A percentile compares a stretch with the other conserved stretches of the same genome.
phyloP scores from a whole-genome alignment of 139 green algal genomes.

The Chlamydomonas urium region DNA sequence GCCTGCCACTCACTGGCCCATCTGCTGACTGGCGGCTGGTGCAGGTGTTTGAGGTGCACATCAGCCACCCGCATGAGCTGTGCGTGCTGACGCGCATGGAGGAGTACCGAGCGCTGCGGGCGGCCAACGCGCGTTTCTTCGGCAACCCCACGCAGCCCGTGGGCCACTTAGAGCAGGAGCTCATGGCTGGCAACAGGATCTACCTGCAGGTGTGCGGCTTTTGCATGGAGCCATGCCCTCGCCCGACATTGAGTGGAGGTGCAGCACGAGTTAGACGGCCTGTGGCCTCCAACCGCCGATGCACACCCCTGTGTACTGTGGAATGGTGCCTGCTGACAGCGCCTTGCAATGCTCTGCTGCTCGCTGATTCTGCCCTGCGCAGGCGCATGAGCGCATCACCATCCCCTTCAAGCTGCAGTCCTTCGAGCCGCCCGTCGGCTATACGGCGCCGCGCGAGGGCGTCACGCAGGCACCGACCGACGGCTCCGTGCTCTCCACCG shows the following conservation, averaged over 20 bases:
- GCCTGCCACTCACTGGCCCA: too few species aligned
- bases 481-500: background rate
- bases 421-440: slow-evolving; percentile 38
- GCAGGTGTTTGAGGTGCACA: slow-evolving; percentile 47
- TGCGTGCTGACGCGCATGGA: slow-evolving; percentile 29
- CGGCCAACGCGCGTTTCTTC: slow-evolving; percentile 37
- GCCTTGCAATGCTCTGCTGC: too few species aligned
- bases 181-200: slow-evolving; percentile 28
- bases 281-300: too few species aligned
- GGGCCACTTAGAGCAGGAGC: slow-evolving; percentile 35
- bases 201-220: slow-evolving; percentile 37
- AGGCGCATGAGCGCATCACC: slow-evolving; percentile 37
- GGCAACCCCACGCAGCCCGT: slow-evolving; percentile 24
- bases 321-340: too few species aligned
- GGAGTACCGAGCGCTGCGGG: slow-evolving; percentile 40
- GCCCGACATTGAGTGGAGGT: too few species aligned
- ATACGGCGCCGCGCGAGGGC: slow-evolving; percentile 8
- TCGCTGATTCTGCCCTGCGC: too few species aligned
- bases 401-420: slow-evolving; percentile 41
- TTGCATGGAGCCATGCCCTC: too few species aligned
- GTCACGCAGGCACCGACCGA: background rate
- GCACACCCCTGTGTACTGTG: too few species aligned
- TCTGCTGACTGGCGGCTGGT: too few species aligned
- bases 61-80: slow-evolving; percentile 33
- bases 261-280: too few species aligned